A percentile compares a stretch with the other conserved stretches of the same genome.
Conservation (phyloP, 345 rosid genomes). For the Syzygium grande region DNA sequence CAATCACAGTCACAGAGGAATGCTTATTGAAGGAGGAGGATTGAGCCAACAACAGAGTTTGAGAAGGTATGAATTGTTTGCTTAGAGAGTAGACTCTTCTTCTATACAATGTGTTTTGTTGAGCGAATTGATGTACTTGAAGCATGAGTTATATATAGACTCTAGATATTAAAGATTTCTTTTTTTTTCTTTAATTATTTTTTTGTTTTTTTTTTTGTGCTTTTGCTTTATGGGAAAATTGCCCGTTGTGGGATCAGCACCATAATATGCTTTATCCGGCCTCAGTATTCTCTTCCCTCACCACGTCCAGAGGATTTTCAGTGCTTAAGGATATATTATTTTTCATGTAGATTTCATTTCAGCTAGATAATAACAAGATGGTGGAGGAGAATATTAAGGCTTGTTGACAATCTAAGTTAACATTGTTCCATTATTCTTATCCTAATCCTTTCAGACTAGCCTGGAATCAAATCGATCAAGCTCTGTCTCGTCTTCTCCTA, state of each 20-base stretch:
- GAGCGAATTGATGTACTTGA: slow-evolving; percentile 3
- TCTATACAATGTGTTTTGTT: not conserved
- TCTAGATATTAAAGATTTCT: not conserved
- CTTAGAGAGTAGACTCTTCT: slow-evolving; percentile 10
- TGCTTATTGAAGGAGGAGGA: not conserved
- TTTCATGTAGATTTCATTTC: not conserved
- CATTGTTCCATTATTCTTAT: not conserved
- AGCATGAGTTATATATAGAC: not conserved
- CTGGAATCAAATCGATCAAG: not conserved
- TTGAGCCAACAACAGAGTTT: not conserved
- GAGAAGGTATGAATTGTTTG: not conserved
- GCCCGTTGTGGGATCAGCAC: not conserved
- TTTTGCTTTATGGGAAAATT: not conserved
- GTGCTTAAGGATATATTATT: not conserved
- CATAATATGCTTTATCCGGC: not conserved
- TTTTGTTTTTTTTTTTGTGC: not conserved
- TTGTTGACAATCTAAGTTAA: not conserved
- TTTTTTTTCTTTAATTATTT: not conserved
- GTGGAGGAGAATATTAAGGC: not conserved
- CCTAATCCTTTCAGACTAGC: not conserved
- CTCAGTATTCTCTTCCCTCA: not conserved
- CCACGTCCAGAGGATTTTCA: not conserved
- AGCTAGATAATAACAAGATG: not conserved
- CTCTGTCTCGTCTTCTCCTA: not conserved
- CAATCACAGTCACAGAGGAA: not conserved